Base-by-base conservation (phyloP, 2,329 filamentous ascomycete species). In the Phoma sp. region DNA sequence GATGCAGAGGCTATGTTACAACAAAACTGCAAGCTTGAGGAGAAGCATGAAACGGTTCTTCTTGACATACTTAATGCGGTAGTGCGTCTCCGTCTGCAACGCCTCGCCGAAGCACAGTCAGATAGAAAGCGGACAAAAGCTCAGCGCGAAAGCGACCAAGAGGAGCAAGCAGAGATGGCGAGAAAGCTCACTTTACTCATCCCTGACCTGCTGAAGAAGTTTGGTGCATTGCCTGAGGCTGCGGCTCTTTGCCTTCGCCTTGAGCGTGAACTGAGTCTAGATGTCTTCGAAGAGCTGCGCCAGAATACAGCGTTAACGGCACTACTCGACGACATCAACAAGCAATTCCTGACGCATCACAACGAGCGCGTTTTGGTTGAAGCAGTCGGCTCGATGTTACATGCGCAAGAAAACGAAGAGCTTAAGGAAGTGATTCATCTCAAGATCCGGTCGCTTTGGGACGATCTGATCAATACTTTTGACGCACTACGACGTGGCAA, bases 341-440 rank as follows among this genome's bases (percentile, higher is more conserved):
- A 91, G 53, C 95, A 99, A 66, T 98, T 99, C 77, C 87, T 89
- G 65, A 87, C 91, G n/a, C 95, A 99, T 69, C 90, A 90, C 38
- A 91, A 96, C 67, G 89, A 90, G 65, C 85, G 85, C 50, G 93
- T 98, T 14, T 81, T 99, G 40, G 86, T 86, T 9, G 93, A 97
- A 73, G 93, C 92, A 11, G 89, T 89, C 25, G 83, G 86, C 22
- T 90, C 93, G 4, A 84, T 99, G 33, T 78, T 96, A 29, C 91
- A 96, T 70, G 92, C 93, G 7, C 88, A 90, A 60, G 88, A 87
- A 57, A 93, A 91, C 58, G 91, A 95, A 57, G 93, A 96, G 68
- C 85, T 96, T 30, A 89, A 93, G 62, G 95, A 99, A 66, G 79
- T 91, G 10, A 89, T 92, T 1, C 89, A 95, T 59, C 84, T 82